Percentiles rank a stretch among this genome's conserved stretches.
These are phyloP conservation scores for Lentinula edodes DNA, from an alignment of 768 basidiomycete genomes.

Conservation along the genomic window DNA sequence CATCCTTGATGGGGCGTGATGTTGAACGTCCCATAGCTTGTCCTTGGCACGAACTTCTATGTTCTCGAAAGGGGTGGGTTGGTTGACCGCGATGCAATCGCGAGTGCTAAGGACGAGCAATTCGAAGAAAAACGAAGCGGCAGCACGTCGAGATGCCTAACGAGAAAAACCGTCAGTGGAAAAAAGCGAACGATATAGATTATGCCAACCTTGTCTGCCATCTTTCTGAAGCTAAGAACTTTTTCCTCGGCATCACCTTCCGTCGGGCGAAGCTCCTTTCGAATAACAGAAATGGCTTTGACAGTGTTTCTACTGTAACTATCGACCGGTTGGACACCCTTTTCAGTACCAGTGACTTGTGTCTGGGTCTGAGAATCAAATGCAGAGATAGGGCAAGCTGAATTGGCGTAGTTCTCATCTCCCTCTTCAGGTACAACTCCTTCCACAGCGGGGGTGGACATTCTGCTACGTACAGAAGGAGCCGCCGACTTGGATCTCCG, in stretches of 20 bases:
- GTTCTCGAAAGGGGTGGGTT: constrained; percentile 73
- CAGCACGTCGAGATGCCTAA: constrained; percentile 86
- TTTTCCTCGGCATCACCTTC: constrained; percentile 49
- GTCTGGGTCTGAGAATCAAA: constrained; percentile 64
- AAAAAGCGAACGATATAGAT: neutral
- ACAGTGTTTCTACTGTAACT: constrained; percentile 84
- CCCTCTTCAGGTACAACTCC: constrained; percentile 46
- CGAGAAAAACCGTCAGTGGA: neutral
- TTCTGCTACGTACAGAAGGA: constrained; percentile 51
- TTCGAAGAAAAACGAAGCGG: constrained; percentile 97
- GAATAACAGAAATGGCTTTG: constrained; percentile 73
- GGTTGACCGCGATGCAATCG: constrained; percentile 81
- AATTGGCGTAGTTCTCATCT: constrained; percentile 64
- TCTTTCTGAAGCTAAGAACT: constrained; percentile 68
- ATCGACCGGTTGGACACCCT: constrained; percentile 32
- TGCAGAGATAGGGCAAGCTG: constrained; percentile 70
- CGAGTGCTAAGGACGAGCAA: constrained; percentile 90
- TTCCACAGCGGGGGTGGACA: constrained; percentile 65
- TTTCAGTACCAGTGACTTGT: constrained; percentile 45
- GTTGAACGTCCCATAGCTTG: constrained; percentile 68
- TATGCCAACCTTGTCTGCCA: constrained; percentile 66
- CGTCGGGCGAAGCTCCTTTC: constrained; percentile 60
- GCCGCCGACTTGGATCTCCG: constrained; percentile 44
- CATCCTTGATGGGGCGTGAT: constrained; percentile 22
- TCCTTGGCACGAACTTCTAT: constrained; percentile 80